A percentile compares a stretch with the other conserved stretches of the same genome.
These are phyloP conservation scores for Phytophthora sansomeana DNA, from an alignment of 352 stramenopile species.

Conservation along the genomic window DNA sequence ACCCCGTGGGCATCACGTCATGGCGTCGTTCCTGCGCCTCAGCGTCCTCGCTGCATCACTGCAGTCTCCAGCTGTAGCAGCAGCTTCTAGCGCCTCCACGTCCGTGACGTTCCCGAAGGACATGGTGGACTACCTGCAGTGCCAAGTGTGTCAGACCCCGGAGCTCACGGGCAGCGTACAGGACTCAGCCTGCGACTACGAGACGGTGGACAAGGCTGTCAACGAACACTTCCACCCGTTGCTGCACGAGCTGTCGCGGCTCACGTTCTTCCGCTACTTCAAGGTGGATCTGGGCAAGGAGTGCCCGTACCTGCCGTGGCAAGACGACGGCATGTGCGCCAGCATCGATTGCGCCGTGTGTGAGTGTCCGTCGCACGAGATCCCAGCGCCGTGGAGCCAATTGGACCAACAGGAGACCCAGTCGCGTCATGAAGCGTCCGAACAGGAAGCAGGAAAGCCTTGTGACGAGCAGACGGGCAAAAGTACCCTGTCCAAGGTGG, in stretches of 20 bases:
- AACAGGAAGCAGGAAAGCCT: conserved; percentile 40
- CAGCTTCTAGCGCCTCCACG: conserved; percentile 2
- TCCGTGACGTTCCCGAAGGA: conserved; percentile 57
- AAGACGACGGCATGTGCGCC: conserved; percentile 92
- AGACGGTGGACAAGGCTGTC: conserved; percentile 86
- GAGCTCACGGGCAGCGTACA: conserved; percentile 83
- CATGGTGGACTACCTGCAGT: conserved; percentile 83
- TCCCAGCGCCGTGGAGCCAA: conserved; percentile 82
- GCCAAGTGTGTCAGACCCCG: conserved; percentile 82
- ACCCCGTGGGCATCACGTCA: not conserved
- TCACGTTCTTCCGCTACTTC: conserved; percentile 95
- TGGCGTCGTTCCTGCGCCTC: conserved; percentile 21
- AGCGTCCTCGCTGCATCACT: conserved; percentile 10
- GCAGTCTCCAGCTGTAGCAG: conserved; percentile 1
- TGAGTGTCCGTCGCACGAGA: conserved; percentile 89
- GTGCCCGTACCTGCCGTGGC: conserved; percentile 87
- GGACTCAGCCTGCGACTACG: conserved; percentile 87
- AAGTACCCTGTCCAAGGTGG: conserved; percentile 76
- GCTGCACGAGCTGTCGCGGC: conserved; percentile 74
- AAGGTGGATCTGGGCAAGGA: conserved; percentile 92
- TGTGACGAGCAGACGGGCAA: conserved; percentile 79
- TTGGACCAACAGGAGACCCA: conserved; percentile 56
- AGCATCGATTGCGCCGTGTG: conserved; percentile 92
- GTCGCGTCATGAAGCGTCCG: conserved; percentile 3
- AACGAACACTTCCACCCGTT: conserved; percentile 85